Evolutionary conservation across 305 asterid genomes (phyloP), one percentile per base, ranked within the genome.

Genomic region (Fraxinus floribunda): DNA sequence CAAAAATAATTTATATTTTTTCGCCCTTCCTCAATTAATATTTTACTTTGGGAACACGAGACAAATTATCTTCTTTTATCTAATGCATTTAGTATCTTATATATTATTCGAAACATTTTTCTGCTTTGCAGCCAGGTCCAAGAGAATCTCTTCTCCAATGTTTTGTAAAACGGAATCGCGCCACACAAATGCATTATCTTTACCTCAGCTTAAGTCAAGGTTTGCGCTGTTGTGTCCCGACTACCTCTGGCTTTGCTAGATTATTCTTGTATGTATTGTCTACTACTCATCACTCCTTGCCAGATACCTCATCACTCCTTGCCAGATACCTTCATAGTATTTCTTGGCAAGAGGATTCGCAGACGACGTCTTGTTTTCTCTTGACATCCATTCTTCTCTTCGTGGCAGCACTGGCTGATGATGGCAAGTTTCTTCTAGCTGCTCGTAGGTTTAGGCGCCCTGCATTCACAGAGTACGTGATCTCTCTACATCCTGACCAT

Each of bases 361-460:
- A 29, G 38, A 29, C 1, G 3, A 3, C 4, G 52, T 44, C 78
- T 9, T 82, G 26, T 80, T 76, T 73, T 8, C 5, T n/a, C 46
- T 76, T 85, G 70, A 83, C 72, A 76, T 81, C 79, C 24, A 52
- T 46, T 60, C 29, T 64, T 81, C 79, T 76, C 85, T 77, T 81
- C 70, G 60, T 83, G 81, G 85, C 97, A 96, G 99, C 97, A 0
- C 88, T 94, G 84, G 95, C 94, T 4, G 98, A 92, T 85, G 95
- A 94, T 46, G 99, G 99, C 46, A 96, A 96, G 94, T 91, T 94
- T 84, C 94, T 96, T 79, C 97, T 96, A 46, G 90, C 98, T 84
- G 98, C 98, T 80, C 93, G 94, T 76, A 93, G 89, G 89, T 90
- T 80, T 85, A 89, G 97, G 90, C 91, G 93, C 34, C 82, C 98